Evolutionary conservation across 805 yeast genomes (phyloP).

Genomic region (Myxozyma lipomycoides): DNA sequence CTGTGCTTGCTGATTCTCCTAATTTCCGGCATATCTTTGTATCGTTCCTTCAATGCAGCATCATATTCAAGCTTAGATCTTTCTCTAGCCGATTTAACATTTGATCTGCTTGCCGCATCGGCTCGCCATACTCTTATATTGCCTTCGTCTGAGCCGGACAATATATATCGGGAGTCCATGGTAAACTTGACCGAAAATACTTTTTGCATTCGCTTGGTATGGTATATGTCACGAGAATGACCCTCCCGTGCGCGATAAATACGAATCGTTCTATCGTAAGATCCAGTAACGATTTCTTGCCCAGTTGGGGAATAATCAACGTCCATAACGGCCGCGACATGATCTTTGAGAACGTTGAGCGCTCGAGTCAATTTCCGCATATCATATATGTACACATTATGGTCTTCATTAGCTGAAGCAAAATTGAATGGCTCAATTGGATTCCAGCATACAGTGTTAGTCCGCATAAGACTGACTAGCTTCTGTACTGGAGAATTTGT

Average conservation of each 20-base stretch:
- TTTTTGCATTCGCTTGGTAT: constrained; percentile 96
- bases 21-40: constrained; percentile 94
- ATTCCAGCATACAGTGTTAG: constrained; percentile 89
- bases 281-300: constrained; percentile 89
- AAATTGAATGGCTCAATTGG: constrained; percentile 96
- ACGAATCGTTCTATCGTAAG: constrained; percentile 90
- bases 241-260: constrained; percentile 74
- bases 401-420: constrained; percentile 91
- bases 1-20: constrained; percentile 85
- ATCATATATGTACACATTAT: constrained; percentile 90
- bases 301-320: constrained; percentile 97
- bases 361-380: constrained; percentile 88
- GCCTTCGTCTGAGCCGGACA: constrained; percentile 94
- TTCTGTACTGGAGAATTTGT: constrained; percentile 91
- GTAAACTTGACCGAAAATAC: constrained; percentile 79
- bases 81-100: constrained; percentile 73
- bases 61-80: constrained; percentile 85
- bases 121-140: constrained; percentile 93
- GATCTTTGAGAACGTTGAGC: constrained; percentile 84
- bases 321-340: constrained; percentile 91
- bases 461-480: constrained; percentile 73
- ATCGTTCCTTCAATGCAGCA: constrained; percentile 84
- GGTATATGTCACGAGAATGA: constrained; percentile 91
- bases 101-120: constrained; percentile 76
- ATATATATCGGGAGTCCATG: constrained; percentile 81